Evolutionary conservation across 1,139 yeast genomes (phyloP).

Genomic region (Geotrichum histeridarum): DNA sequence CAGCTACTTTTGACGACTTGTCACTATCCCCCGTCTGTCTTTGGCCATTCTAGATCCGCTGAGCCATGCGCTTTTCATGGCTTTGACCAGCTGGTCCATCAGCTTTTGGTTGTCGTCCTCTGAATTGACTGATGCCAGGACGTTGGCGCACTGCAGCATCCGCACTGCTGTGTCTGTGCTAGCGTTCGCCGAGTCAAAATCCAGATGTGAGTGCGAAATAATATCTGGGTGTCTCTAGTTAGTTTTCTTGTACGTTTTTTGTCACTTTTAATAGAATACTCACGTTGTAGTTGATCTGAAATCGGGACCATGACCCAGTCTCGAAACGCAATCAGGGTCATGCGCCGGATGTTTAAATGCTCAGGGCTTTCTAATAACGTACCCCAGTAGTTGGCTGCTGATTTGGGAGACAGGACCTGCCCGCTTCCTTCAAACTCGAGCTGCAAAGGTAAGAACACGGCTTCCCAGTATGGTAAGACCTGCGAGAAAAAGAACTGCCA

Average conservation of each 20-base stretch:
- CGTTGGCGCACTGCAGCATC: conserved; percentile 54
- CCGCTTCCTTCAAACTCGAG: conserved; percentile 45
- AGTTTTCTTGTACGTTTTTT: background rate
- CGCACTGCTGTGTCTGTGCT: conserved; percentile 37
- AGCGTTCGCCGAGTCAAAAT: conserved; percentile 22
- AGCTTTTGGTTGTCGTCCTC: conserved; percentile 49
- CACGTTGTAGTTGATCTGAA: conserved; percentile 42
- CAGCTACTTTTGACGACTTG: background rate
- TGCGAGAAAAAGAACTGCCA: conserved; percentile 56
- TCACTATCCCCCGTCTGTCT: conserved; percentile 33
- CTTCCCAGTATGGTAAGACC: conserved; percentile 53
- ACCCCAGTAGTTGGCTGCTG: conserved; percentile 41
- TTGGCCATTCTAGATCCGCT: conserved; percentile 32
- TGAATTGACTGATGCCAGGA: conserved; percentile 48
- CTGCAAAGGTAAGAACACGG: conserved; percentile 57
- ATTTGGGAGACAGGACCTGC: conserved; percentile 30
- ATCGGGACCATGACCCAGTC: conserved; percentile 37
- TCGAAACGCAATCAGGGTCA: conserved; percentile 35
- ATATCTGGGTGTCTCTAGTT: background rate
- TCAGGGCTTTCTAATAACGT: conserved; percentile 32
- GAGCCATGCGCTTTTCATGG: conserved; percentile 31
- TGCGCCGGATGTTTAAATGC: conserved; percentile 34
- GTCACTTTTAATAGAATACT: background rate
- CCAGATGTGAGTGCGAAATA: conserved; percentile 19
- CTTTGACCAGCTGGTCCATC: conserved; percentile 44